Evolutionary conservation across 306 rosid species (phyloP), one percentile per base, ranked within the genome.

Genomic region (Glycine soja): DNA sequence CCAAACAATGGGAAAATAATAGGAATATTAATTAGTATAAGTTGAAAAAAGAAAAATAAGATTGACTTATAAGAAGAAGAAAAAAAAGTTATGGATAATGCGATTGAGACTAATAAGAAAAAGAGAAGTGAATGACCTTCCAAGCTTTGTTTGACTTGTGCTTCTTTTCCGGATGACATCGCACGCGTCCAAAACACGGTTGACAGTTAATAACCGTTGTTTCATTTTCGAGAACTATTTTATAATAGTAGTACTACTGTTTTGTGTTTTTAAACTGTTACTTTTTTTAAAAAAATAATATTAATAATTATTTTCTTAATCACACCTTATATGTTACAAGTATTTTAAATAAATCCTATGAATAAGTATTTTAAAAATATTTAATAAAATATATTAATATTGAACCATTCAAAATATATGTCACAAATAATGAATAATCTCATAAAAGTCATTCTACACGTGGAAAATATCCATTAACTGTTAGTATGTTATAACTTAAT

Each of bases 141-240:
- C 40, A 9, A 68, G 45, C 30, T 50, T 71, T 12, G 11, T 68
- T 40, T 70, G 86, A 76, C 58, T 57, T 53, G 3, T 15, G 9
- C 42, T 11, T 68, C 19, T 10, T 52, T 47, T 65, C 10, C 18
- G 58, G 64, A 72, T 70, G 81, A 82, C 85, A 80, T 43, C 90
- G 76, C 76, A 51, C 81, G 16, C 24, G 79, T 52, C 79, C 86
- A 51, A 84, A 84, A 89, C 89, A 68, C 91, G 89, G 88, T 90
- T 86, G 89, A 86, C 89, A 85, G 93, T 91, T 89, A 79, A 36
- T 85, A 83, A 84, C 90, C 58, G 90, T 34, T 80, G 72, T 77
- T 61, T 77, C 52, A 3, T 36, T 54, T 83, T 62, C 48, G 14
- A 58, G 10, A 8, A 58, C 64, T 18, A 24, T 24, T 24, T 24